A percentile compares a stretch with the other conserved stretches of the same genome.
These are phyloP conservation scores for Pichia sp. DNA, from an alignment of 1,139 yeast species.

Conservation along the genomic window DNA sequence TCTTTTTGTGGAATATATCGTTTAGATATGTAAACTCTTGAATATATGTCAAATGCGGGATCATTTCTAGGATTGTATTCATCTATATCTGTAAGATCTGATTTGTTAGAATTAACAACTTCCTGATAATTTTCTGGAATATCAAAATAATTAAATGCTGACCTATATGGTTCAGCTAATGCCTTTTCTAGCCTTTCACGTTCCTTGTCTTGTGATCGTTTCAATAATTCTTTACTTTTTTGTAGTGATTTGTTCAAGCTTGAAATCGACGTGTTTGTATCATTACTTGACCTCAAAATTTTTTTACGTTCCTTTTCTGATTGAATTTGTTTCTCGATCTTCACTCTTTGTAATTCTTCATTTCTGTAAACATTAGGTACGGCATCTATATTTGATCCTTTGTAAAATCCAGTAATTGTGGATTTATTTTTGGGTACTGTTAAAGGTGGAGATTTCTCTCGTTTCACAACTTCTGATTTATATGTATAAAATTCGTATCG, in stretches of 20 bases:
- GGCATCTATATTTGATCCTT: constrained; percentile 5
- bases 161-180: constrained; percentile 1
- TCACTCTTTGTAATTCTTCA: constrained; percentile 5
- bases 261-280: constrained; percentile 4
- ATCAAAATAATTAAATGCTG: constrained; percentile 6
- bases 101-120: constrained; percentile 7
- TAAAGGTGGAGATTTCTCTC: background rate
- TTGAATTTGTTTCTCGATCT: constrained; percentile 2
- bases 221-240: background rate
- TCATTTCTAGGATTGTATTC: constrained; percentile 9
- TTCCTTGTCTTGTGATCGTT: background rate
- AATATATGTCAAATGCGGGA: constrained; percentile 21
- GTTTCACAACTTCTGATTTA: background rate
- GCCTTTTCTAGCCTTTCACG: constrained; percentile 1
- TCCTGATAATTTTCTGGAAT: constrained; percentile 6
- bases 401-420: constrained; percentile 6
- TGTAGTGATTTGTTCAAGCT: constrained; percentile 3
- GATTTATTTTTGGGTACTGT: constrained; percentile 1
- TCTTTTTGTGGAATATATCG: constrained; percentile 41
- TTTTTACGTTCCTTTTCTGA: constrained; percentile 2
- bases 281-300: constrained; percentile 3
- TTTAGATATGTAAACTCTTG: constrained; percentile 34
- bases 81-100: background rate
- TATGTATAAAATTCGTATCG: constrained; percentile 7
- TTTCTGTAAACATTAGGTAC: background rate